Percentiles rank a stretch among this genome's conserved stretches.
phyloP scores from a whole-genome alignment of 202 grass and related monocot genomes.

The Brachypodium distachyon region DNA sequence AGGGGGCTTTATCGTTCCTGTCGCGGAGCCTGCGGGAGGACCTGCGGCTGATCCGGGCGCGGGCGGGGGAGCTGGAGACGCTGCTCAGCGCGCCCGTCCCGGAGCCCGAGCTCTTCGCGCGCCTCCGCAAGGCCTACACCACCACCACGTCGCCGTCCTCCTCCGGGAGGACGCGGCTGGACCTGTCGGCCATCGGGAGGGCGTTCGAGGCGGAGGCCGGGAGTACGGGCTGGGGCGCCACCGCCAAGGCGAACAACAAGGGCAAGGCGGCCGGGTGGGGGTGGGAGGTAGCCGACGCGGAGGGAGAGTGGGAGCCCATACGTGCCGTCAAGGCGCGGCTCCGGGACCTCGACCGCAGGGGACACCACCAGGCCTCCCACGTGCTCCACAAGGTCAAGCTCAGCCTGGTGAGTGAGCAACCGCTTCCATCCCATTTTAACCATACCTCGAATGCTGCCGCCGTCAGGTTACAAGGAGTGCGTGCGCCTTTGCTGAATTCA shows the following conservation, averaged over 20 bases:
- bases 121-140: constrained; percentile 35
- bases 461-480: too few relatives aligned
- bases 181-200: constrained; percentile 71
- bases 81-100: constrained; percentile 54
- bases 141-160: constrained; percentile 28
- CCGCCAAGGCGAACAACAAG: too few relatives aligned
- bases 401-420: constrained; percentile 77
- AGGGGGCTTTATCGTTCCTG: constrained; percentile 66
- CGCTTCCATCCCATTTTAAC: too few relatives aligned
- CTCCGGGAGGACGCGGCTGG: constrained; percentile 35
- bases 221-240: constrained; percentile 4
- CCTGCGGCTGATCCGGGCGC: constrained; percentile 72
- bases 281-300: constrained; percentile 43
- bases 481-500: too few relatives aligned
- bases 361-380: constrained; percentile 43
- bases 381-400: constrained; percentile 78
- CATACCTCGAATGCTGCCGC: too few relatives aligned
- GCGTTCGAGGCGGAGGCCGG: constrained; percentile 64
- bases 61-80: constrained; percentile 78
- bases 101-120: constrained; percentile 40
- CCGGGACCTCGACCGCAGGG: constrained; percentile 59
- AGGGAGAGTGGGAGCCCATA: constrained; percentile 84
- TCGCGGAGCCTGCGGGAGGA: constrained; percentile 76
- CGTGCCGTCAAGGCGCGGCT: constrained; percentile 53
- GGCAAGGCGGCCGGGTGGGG: constrained; percentile 28